Evolutionary conservation across 768 basidiomycete genomes (phyloP).

Genomic region (Amanita fuliginea): DNA sequence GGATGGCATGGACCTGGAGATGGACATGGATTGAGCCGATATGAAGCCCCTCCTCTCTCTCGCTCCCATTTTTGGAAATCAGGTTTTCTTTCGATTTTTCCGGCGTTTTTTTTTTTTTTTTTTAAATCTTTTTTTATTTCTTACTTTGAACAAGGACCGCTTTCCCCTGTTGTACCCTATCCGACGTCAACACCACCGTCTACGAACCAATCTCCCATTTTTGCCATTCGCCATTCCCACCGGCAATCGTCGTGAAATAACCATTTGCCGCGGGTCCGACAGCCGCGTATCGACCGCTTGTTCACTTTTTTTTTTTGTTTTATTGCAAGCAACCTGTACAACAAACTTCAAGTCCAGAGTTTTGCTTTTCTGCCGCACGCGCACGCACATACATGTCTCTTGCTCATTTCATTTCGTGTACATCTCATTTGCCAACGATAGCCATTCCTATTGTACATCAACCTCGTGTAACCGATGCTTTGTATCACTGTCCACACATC

Average conservation of each 20-base stretch:
- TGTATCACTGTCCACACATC: neutral
- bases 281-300: no score
- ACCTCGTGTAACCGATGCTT: neutral
- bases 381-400: neutral
- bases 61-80: neutral
- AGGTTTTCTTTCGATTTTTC: neutral
- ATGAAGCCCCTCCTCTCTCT: no score
- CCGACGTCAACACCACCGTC: no score
- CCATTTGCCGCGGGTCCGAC: no score
- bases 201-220: no score
- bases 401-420: neutral
- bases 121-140: no score
- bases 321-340: neutral
- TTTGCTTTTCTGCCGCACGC: neutral
- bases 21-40: conserved; percentile 46
- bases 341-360: neutral
- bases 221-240: neutral
- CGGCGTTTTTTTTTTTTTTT: neutral
- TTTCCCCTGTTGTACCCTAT: no score
- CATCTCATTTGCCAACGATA: neutral
- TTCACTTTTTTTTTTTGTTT: neutral
- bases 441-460: neutral
- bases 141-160: no score
- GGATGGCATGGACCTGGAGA: conserved; percentile 66
- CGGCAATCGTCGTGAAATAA: neutral